Base-by-base conservation (phyloP, 495 filamentous ascomycete genomes). In the Hyaloscypha hepaticicola region DNA sequence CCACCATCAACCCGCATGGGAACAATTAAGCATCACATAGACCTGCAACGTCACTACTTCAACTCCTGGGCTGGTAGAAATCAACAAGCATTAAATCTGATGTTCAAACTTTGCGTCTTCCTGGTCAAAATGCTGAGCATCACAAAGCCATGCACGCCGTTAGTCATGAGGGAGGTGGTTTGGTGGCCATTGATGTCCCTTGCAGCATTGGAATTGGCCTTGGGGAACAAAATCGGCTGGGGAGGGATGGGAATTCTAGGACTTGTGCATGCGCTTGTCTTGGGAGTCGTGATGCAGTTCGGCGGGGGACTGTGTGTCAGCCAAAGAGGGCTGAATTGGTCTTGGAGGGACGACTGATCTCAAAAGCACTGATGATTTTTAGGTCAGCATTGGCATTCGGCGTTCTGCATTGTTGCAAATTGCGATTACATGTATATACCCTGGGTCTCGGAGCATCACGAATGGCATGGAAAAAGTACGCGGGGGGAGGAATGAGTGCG, bases 151-250 rank as follows among this genome's bases (percentile, higher is more conserved):
- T 92, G 89, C 73, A 78, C 77, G 16, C 89, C 89, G 0, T 74
- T 83, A n/a, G 83, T 83, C 0, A 79, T 82, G 12, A 84, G 82
- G 52, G 77, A 85, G 5, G 83, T 78, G 77, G 72, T 89, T 27
- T 75, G 80, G 29, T 91, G 88, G 68, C 83, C 87, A 31, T 72
- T 91, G 21, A 72, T 91, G 5, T 71, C 77, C 19, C 66, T 89
- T 5, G 87, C 88, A 22, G 79, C 80, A 0, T 61, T 89, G 5
- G 85, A 87, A 53, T 70, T 79, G 58, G 67, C 55, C 25, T n/a
- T 68, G n/a, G 60, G 69, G 5, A 61, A 55, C 16, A 60, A 34
- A 26, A 53, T 68, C 9, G 38, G 57, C 9, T 68, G 66, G 66
- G 48, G 45, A 21, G 22, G 48, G 22, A 58, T 31, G 48, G 33